Evolutionary conservation across 768 basidiomycete genomes (phyloP).

Genomic region (Boletus reticulatus): DNA sequence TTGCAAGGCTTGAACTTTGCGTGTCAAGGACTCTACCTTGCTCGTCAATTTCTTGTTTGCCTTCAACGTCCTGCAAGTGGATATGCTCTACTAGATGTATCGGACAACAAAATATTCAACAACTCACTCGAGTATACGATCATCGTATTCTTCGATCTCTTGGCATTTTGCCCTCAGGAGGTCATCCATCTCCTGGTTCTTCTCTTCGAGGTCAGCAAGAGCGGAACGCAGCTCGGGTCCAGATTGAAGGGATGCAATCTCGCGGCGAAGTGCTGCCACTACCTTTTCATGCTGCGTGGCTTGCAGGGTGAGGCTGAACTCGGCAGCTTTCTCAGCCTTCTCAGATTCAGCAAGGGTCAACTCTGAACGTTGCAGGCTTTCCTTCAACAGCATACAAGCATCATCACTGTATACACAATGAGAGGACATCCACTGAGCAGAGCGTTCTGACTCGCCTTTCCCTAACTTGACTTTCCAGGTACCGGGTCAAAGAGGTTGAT

Average conservation of each 20-base stretch:
- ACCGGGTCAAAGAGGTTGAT: constrained; percentile 55
- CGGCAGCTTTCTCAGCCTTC: constrained; percentile 56
- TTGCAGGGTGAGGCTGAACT: constrained; percentile 65
- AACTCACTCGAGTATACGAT: constrained; percentile 68
- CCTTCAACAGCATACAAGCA: constrained; percentile 37
- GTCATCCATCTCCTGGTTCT: constrained; percentile 74
- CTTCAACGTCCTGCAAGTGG: constrained; percentile 59
- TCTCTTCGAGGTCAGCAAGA: constrained; percentile 62
- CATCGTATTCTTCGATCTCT: constrained; percentile 85
- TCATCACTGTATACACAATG: constrained; percentile 42
- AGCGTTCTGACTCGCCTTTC: constrained; percentile 48
- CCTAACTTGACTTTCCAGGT: constrained; percentile 60
- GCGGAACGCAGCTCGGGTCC: constrained; percentile 54
- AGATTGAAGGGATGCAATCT: constrained; percentile 51
- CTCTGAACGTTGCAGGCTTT: constrained; percentile 40
- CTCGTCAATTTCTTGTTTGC: constrained; percentile 72
- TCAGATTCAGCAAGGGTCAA: constrained; percentile 51
- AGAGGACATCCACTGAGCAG: not conserved
- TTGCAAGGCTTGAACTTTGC: constrained; percentile 73
- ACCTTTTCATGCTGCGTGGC: constrained; percentile 66
- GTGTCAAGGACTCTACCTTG: constrained; percentile 68
- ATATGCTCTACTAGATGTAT: constrained; percentile 1
- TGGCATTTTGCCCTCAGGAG: constrained; percentile 63
- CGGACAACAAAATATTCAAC: not conserved
- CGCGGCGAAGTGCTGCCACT: constrained; percentile 53